Percentiles rank a stretch among this genome's conserved stretches.
phyloP scores from a whole-genome alignment of 78 protist genomes.

The Pelomyxa schiedti region DNA sequence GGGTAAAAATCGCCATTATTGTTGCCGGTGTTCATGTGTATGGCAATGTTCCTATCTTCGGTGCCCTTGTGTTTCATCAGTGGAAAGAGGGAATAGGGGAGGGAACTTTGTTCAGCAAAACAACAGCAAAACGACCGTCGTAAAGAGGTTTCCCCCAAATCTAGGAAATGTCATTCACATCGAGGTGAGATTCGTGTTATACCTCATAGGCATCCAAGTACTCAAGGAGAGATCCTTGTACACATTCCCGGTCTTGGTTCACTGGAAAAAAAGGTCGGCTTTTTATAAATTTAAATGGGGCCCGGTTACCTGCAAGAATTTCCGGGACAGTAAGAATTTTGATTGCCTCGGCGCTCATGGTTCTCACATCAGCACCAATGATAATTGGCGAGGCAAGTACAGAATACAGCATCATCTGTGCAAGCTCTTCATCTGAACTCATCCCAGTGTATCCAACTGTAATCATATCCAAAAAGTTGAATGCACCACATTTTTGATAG shows the following conservation, averaged over 20 bases:
- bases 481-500: neutral
- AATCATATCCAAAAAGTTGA: neutral
- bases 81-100: no score
- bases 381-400: neutral
- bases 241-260: neutral
- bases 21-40: no score
- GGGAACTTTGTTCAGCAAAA: neutral
- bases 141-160: neutral
- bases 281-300: no score
- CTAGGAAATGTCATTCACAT: neutral
- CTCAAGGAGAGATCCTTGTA: neutral
- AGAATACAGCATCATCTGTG: neutral
- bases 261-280: no score
- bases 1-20: no score
- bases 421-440: neutral
- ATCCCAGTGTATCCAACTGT: neutral
- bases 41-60: no score
- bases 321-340: neutral
- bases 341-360: neutral
- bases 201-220: no score
- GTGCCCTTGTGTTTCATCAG: no score
- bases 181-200: no score
- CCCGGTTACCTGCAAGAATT: neutral
- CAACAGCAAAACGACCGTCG: neutral
- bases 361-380: neutral